phyloP scores from a whole-genome alignment of 2,329 filamentous ascomycete genomes.

The Escovopsis sp. region DNA sequence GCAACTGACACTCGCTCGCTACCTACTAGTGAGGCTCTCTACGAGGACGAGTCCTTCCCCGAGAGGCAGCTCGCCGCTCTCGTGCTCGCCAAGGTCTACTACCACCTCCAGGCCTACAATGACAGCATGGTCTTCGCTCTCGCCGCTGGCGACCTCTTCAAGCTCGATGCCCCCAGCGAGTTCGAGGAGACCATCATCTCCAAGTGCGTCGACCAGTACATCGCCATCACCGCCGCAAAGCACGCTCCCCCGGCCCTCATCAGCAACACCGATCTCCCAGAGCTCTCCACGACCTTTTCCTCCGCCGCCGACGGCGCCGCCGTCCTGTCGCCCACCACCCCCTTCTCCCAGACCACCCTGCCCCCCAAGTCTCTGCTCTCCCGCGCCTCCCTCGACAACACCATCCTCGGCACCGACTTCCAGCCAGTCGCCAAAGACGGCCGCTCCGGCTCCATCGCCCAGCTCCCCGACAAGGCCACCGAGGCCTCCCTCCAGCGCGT shows the following conservation, averaged over 20 bases:
- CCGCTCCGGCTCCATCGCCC: constrained; percentile 45
- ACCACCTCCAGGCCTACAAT: constrained; percentile 96
- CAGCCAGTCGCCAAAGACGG: constrained; percentile 38
- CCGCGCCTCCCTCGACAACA: constrained; percentile 54
- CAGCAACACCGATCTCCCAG: constrained; percentile 39
- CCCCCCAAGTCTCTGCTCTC: constrained; percentile 94
- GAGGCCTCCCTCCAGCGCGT: constrained; percentile 69
- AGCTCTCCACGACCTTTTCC: constrained; percentile 69
- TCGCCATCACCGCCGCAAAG: constrained; percentile 50
- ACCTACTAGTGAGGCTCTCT: constrained; percentile 71
- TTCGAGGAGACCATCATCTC: constrained; percentile 99
- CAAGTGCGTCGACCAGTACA: constrained; percentile 96
- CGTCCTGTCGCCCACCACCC: constrained; percentile 77
- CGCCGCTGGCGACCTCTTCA: constrained; percentile 86
- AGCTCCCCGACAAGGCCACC: constrained; percentile 54
- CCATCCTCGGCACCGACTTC: constrained; percentile 44
- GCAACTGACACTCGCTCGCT: neutral
- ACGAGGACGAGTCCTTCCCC: constrained; percentile 90
- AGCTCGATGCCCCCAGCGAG: constrained; percentile 79
- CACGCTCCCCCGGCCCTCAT: constrained; percentile 29
- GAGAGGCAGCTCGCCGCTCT: constrained; percentile 89
- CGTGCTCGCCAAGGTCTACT: constrained; percentile 95
- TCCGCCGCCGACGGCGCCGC: constrained; percentile 53
- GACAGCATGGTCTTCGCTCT: constrained; percentile 98
- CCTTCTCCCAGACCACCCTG: constrained; percentile 85